Evolutionary conservation across 257 asterid species (phyloP), one percentile per base, ranked within the genome.

Genomic region (Nemophila menziesii): DNA sequence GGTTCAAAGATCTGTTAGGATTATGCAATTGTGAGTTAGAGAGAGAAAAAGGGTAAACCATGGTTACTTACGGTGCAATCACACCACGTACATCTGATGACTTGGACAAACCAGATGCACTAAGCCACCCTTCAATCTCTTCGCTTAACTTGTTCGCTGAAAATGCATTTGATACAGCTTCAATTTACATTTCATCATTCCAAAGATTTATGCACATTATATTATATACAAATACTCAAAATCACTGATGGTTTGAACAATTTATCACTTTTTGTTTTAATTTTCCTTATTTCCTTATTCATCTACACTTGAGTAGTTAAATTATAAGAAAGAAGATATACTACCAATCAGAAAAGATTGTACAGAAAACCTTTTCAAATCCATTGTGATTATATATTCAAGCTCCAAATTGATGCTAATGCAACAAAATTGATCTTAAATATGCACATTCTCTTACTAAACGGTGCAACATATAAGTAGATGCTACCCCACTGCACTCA

Each of bases 101-200:
- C 61, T 74, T 74, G 18, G 70, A 58, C 55, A 90, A 48, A 14
- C 93, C 94, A 17, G 83, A 53, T 22, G 58, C 73, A 16, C 65
- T 68, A 37, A 90, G 77, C 98, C 98, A 90, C 11, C 76, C 92
- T 34, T 85, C 98, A 16, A 90, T 93, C 65, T 90, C 94, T 63
- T 77, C 78, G 11, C 51, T 75, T 44, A 90, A 64, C 51, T 67
- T 68, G 41, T 50, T 65, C 20, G 96, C 99, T 90, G 64, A 18
- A 56, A 49, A 60, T 55, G 20, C 54, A 63, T 14, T 46, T n/a
- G 22, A 12, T 34, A 1, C 44, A 46, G 16, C 13, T 48, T 56
- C 54, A 69, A 49, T 23, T 51, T 33, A n/a, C n/a, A n/a, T n/a
- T n/a, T n/a, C n/a, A n/a, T n/a, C n/a, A n/a, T n/a, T n/a, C n/a